Conservation (phyloP, 2,329 filamentous ascomycete genomes). For the Penicillium sp. region DNA sequence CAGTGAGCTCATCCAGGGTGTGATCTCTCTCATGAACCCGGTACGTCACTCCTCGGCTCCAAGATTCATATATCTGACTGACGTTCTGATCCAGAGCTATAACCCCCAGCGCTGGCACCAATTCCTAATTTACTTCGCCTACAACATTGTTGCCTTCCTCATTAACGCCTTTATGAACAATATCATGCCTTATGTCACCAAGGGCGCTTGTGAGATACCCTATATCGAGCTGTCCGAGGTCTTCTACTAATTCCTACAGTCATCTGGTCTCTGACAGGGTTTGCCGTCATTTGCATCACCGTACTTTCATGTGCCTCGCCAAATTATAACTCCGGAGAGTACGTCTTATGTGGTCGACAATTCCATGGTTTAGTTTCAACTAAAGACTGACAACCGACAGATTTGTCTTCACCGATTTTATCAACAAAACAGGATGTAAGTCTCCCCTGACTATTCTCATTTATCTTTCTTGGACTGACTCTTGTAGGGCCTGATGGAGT, state of each 20-base stretch:
- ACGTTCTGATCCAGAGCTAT: constrained; percentile 39
- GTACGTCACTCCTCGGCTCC: constrained; percentile 17
- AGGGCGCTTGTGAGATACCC: constrained; percentile 54
- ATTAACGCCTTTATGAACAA: constrained; percentile 65
- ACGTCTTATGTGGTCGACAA: constrained; percentile 37
- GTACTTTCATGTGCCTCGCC: constrained; percentile 64
- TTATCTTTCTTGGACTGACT: constrained; percentile 10
- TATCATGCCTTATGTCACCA: constrained; percentile 63
- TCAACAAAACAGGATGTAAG: constrained; percentile 63
- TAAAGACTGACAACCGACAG: constrained; percentile 17
- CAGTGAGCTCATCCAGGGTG: constrained; percentile 63
- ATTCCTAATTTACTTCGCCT: constrained; percentile 68
- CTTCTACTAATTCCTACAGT: constrained; percentile 33
- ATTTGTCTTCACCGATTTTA: constrained; percentile 61
- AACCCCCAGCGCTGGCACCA: constrained; percentile 64
- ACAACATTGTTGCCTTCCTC: constrained; percentile 58
- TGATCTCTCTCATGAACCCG: constrained; percentile 60
- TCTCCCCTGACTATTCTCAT: not conserved
- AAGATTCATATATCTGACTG: not conserved
- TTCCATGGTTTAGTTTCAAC: no score
- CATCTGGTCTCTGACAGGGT: constrained; percentile 67
- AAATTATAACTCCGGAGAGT: constrained; percentile 60
- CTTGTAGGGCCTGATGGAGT: constrained; percentile 58
- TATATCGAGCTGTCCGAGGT: not conserved
- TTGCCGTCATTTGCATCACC: constrained; percentile 67